Evolutionary conservation across 2,329 filamentous ascomycete genomes (phyloP).

Genomic region (Pezicula carpinea): DNA sequence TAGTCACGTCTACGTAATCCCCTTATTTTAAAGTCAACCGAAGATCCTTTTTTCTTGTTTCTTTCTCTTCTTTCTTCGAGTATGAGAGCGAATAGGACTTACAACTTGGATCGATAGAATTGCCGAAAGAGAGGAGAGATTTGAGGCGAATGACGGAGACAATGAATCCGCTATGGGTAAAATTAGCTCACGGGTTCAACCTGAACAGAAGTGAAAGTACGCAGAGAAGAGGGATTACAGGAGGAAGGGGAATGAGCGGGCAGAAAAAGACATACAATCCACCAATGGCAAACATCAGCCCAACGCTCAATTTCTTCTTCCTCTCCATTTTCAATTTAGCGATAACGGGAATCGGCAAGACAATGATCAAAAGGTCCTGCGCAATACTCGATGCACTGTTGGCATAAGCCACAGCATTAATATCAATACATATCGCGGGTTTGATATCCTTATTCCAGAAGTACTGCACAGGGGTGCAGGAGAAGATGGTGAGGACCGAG

Average conservation of each 20-base stretch:
- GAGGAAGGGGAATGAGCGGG: neutral
- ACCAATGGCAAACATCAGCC: conserved; percentile 63
- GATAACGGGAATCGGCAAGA: conserved; percentile 60
- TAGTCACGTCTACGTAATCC: conserved; percentile 25
- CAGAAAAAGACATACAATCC: conserved; percentile 50
- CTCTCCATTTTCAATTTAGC: conserved; percentile 55
- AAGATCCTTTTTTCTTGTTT: neutral
- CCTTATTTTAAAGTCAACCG: conserved; percentile 3
- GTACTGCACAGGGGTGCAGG: conserved; percentile 9
- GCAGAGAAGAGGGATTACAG: neutral
- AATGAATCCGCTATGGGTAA: conserved; percentile 5
- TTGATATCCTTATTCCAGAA: conserved; percentile 14
- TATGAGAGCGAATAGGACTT: neutral
- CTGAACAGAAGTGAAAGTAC: neutral
- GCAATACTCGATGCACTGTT: conserved; percentile 65
- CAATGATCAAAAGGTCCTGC: conserved; percentile 60
- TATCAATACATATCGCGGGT: conserved; percentile 48
- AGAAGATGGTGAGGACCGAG: conserved; percentile 9
- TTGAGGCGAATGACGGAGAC: conserved; percentile 9
- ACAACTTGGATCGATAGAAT: conserved; percentile 11
- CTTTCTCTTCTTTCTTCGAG: neutral
- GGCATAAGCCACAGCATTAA: conserved; percentile 60
- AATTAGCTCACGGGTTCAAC: neutral
- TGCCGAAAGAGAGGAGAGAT: conserved; percentile 11
- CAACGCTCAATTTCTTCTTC: conserved; percentile 62